Evolutionary conservation across 805 yeast species (phyloP).

Genomic region (Saccharomycopsis guyanensis): DNA sequence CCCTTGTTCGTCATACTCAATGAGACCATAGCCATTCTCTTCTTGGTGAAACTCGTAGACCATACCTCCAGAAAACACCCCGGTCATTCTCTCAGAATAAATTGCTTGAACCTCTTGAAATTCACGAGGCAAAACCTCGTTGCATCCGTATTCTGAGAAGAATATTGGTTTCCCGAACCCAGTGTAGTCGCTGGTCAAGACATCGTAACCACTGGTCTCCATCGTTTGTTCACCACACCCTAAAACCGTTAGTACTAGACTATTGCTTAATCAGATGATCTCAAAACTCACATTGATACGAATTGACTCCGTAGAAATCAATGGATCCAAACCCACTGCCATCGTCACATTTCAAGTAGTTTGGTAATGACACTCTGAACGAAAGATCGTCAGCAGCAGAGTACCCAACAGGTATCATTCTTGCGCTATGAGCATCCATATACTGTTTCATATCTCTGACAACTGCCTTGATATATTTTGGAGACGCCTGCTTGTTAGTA

Average conservation of each 20-base stretch:
- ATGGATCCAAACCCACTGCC: conserved; percentile 44
- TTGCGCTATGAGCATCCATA: conserved; percentile 46
- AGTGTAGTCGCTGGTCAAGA: conserved; percentile 63
- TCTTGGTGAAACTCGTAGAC: conserved; percentile 79
- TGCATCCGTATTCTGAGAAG: conserved; percentile 90
- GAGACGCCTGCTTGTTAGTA: conserved; percentile 36
- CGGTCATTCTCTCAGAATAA: conserved; percentile 65
- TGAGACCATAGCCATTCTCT: conserved; percentile 72
- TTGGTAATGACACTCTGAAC: conserved; percentile 68
- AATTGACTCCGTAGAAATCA: conserved; percentile 78
- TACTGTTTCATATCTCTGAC: conserved; percentile 76
- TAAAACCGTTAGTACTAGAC: conserved; percentile 2
- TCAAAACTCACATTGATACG: conserved; percentile 61
- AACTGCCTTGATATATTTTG: conserved; percentile 70
- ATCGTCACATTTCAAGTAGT: conserved; percentile 71
- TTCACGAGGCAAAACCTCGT: conserved; percentile 65
- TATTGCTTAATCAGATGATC: too few species aligned
- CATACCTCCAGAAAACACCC: conserved; percentile 76
- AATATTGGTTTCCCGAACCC: conserved; percentile 71
- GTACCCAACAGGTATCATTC: conserved; percentile 84
- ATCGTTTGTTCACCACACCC: conserved; percentile 78
- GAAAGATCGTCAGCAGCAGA: conserved; percentile 92
- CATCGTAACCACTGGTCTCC: conserved; percentile 64
- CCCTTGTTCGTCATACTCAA: conserved; percentile 38
- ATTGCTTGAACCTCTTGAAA: conserved; percentile 72